Evolutionary conservation across 371 early-diverging fungal species (phyloP).

Genomic region (Lichtheimia hyalospora): DNA sequence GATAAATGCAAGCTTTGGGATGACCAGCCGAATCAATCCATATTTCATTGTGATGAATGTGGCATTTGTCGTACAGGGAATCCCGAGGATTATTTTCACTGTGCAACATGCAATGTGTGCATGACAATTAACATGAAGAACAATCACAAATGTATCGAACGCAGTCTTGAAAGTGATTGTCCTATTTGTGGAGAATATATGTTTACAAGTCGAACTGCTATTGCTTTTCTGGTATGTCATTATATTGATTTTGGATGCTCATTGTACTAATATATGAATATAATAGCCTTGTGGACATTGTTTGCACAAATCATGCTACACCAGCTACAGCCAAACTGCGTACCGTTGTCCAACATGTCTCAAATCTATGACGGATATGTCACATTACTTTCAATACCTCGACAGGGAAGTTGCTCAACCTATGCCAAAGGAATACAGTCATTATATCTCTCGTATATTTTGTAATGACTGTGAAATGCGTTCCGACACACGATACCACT

Average conservation of each 20-base stretch:
- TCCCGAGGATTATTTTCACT: constrained; percentile 88
- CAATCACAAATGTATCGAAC: constrained; percentile 92
- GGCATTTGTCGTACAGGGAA: constrained; percentile 89
- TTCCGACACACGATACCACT: constrained; percentile 82
- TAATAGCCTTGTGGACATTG: constrained; percentile 90
- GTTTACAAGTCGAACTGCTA: constrained; percentile 80
- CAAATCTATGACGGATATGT: constrained; percentile 89
- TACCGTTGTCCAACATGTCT: constrained; percentile 97
- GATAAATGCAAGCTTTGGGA: constrained; percentile 92
- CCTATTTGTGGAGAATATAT: constrained; percentile 97
- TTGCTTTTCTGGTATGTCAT: constrained; percentile 76
- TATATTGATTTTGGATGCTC: no score
- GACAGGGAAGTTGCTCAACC: constrained; percentile 74
- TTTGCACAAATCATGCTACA: constrained; percentile 88
- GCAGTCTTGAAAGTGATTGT: constrained; percentile 89
- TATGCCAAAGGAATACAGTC: constrained; percentile 90
- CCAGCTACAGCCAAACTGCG: constrained; percentile 80
- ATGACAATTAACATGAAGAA: constrained; percentile 72
- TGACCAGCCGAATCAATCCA: constrained; percentile 70
- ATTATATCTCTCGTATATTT: constrained; percentile 68
- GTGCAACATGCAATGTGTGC: constrained; percentile 92
- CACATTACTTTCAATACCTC: constrained; percentile 76
- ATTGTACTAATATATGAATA: no score
- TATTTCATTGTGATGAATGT: constrained; percentile 92
- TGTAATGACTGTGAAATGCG: constrained; percentile 96